Evolutionary conservation across 208 protist genomes (phyloP).

Genomic region (Leishmania aethiopica): DNA sequence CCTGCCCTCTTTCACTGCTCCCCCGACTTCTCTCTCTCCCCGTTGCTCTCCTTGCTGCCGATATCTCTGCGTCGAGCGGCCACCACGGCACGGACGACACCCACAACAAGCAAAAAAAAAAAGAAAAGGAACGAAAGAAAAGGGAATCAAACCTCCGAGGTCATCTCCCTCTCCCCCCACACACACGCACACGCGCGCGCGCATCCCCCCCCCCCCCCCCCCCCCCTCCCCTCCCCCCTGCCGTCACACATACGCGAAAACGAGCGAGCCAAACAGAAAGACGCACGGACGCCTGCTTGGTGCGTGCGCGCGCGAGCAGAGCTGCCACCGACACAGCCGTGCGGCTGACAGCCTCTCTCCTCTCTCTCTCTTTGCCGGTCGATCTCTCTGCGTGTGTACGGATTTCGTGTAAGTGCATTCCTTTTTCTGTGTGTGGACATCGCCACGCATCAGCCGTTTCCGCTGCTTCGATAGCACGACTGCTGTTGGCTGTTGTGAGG

Average conservation of each 20-base stretch:
- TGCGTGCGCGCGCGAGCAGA: neutral
- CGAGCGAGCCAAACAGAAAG: neutral
- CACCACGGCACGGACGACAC: neutral
- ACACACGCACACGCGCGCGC: neutral
- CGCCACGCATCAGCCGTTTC: neutral
- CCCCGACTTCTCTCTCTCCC: slow-evolving; percentile 8
- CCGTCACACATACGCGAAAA: neutral
- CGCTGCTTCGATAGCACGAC: neutral
- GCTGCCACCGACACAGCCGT: neutral
- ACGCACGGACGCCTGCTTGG: neutral
- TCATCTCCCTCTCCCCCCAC: neutral
- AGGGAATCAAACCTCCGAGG: neutral
- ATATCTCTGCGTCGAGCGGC: neutral
- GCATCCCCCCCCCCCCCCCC: too few relatives aligned
- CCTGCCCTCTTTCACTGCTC: neutral
- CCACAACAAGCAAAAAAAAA: neutral
- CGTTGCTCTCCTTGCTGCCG: neutral
- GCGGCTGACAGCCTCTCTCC: neutral
- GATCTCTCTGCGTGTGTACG: neutral
- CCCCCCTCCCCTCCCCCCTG: too few relatives aligned
- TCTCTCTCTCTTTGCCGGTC: slow-evolving; percentile 7
- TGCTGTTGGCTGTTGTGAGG: neutral
- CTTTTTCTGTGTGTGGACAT: slow-evolving; percentile 6
- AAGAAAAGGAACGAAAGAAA: neutral
- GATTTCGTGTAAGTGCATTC: neutral